Conservation (phyloP, 139 green algal species). For the Ostreobium quekettii region DNA sequence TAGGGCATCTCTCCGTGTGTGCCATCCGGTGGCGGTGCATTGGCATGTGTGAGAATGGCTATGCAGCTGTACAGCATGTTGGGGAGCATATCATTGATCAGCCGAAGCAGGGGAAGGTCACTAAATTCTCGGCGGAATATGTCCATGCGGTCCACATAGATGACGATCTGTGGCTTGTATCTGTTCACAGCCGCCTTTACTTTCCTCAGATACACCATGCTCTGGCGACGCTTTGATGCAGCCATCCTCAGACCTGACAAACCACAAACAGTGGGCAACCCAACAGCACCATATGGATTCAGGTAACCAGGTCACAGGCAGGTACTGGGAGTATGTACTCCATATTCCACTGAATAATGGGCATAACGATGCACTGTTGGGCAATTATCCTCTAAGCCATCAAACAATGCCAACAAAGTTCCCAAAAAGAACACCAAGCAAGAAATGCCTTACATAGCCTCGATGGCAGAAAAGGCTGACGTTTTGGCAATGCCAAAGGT, state of each 20-base stretch:
- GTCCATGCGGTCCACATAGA: constrained; percentile 12
- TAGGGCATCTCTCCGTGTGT: constrained; percentile 2
- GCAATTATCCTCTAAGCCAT: background rate
- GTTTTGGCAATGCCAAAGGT: no score
- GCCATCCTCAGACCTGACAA: background rate
- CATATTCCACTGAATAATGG: background rate
- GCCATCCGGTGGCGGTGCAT: background rate
- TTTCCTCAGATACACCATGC: constrained; percentile 1
- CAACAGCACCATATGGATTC: no score
- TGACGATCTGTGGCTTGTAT: constrained; percentile 10
- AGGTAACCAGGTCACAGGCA: background rate
- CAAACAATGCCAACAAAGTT: background rate
- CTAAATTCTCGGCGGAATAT: constrained; percentile 9
- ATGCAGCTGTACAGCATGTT: constrained; percentile 8
- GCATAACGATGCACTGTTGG: background rate
- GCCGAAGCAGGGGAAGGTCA: constrained; percentile 1
- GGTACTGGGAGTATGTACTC: background rate
- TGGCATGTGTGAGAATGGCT: background rate
- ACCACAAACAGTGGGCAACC: no score
- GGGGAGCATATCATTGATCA: constrained; percentile 17
- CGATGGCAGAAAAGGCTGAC: no score
- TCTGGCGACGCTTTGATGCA: background rate
- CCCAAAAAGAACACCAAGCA: no score
- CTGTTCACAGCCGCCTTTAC: background rate
- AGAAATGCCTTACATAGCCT: no score